Evolutionary conservation across 306 rosid genomes (phyloP).

Genomic region (Mimosa pudica): DNA sequence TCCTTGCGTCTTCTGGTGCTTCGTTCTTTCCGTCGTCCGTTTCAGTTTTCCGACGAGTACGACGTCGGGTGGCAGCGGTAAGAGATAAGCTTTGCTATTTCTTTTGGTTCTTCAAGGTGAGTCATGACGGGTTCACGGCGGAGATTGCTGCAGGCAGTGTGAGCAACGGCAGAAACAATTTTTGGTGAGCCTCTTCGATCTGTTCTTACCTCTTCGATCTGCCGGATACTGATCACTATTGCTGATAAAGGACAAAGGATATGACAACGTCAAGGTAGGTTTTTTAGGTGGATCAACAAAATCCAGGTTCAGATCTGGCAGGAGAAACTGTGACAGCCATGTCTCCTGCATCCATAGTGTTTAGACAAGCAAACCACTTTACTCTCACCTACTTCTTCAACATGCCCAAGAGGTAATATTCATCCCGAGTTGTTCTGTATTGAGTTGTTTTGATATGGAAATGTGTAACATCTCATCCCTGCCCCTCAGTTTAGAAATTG

Average conservation of each 20-base stretch:
- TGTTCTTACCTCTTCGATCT: too few relatives aligned
- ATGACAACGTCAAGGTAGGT: conserved; percentile 97
- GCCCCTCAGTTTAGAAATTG: too few relatives aligned
- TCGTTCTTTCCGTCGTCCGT: too few relatives aligned
- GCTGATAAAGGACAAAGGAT: conserved; percentile 97
- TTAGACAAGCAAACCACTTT: conserved; percentile 80
- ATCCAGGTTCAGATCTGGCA: conserved; percentile 98
- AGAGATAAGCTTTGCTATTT: too few relatives aligned
- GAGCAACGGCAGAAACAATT: too few relatives aligned
- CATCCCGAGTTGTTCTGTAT: not conserved
- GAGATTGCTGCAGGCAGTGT: too few relatives aligned
- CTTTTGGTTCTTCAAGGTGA: too few relatives aligned
- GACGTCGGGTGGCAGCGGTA: too few relatives aligned
- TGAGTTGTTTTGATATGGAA: not conserved
- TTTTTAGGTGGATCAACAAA: conserved; percentile 72
- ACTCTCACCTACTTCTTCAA: conserved; percentile 78
- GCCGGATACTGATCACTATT: conserved; percentile 85
- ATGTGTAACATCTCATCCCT: not conserved
- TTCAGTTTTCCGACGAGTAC: too few relatives aligned
- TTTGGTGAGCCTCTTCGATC: too few relatives aligned
- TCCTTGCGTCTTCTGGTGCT: too few relatives aligned
- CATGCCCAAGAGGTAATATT: conserved; percentile 79
- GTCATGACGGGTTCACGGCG: too few relatives aligned
- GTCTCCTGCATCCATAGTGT: conserved; percentile 87
- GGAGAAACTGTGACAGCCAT: conserved; percentile 92